A percentile compares a stretch with the other conserved stretches of the same genome.
phyloP scores from a whole-genome alignment of 1,284 basidiomycete species.

The Clitocybe nebularis region DNA sequence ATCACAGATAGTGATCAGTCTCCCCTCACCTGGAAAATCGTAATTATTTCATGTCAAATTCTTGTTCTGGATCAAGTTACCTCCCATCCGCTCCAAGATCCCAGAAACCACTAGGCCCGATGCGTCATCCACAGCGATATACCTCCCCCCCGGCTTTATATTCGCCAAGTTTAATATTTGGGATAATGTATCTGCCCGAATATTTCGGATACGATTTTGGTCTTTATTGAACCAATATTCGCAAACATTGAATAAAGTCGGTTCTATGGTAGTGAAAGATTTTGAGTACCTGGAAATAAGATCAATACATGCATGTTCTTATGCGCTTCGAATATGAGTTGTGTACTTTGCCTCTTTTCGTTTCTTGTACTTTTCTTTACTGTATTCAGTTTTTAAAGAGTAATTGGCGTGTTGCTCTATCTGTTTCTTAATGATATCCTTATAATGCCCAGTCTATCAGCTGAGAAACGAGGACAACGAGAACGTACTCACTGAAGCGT shows the following conservation, averaged over 20 bases:
- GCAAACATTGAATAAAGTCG: constrained; percentile 85
- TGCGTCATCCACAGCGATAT: constrained; percentile 90
- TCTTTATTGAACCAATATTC: constrained; percentile 88
- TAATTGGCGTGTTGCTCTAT: constrained; percentile 90
- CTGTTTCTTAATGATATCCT: constrained; percentile 93
- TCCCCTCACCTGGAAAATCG: constrained; percentile 60
- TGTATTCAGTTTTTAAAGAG: constrained; percentile 91
- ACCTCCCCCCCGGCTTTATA: constrained; percentile 81
- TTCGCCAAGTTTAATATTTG: constrained; percentile 86
- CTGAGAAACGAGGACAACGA: not conserved
- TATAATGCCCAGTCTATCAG: constrained; percentile 15
- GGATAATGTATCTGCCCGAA: constrained; percentile 86
- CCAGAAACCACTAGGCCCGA: constrained; percentile 88
- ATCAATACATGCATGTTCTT: not conserved
- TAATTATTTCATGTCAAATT: constrained; percentile 10
- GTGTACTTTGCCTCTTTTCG: constrained; percentile 91
- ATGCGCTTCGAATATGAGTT: constrained; percentile 23
- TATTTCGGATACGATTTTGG: constrained; percentile 75
- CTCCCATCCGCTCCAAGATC: constrained; percentile 83
- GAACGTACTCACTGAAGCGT: constrained; percentile 56
- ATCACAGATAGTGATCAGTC: constrained; percentile 84
- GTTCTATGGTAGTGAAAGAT: constrained; percentile 84
- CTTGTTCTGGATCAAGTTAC: constrained; percentile 30
- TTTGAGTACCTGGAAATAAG: constrained; percentile 70
- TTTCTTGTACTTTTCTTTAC: constrained; percentile 95